Evolutionary conservation across 352 stramenopile genomes (phyloP), one percentile per base, ranked within the genome.

Genomic region (Elongisporangium undulatum): DNA sequence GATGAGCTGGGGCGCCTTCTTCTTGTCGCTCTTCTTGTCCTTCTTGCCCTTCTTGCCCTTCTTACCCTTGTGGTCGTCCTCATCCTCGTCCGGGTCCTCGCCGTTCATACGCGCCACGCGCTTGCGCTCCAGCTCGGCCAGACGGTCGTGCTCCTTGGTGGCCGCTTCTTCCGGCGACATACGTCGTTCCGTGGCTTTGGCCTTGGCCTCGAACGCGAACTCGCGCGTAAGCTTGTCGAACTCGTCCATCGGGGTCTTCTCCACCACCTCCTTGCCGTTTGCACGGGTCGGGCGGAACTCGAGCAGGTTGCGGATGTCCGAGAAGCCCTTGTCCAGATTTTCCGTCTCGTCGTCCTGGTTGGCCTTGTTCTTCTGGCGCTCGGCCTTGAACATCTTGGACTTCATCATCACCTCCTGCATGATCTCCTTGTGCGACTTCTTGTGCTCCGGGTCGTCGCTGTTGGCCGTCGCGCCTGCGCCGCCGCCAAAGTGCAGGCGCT

Each of bases 101-200:
- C 94, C 94, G 59, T 96, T 91, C 96, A 99, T 99, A 51, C 95
- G 81, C 4, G 90, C 91, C 20, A 98, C 62, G n/a, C 96, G 87
- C 65, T 95, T 89, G 51, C 90, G 92, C 73, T 99, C 96, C 17
- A 98, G 65, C 63, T 97, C 80, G 8, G 94, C 79, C 21, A 99
- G 72, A 49, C 84, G 75, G 49, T 98, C 92, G 19, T 90, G 78
- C 69, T 98, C 92, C 64, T 95, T 92, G 64, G 95, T 89, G 56
- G 94, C 96, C 24, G 91, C 83, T 64, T 99, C 96, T 69, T 99
- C 96, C 0, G 89, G 82, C 26, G 93, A 98, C 82, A 98, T 95
- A 0, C 90, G 96, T 20, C 96, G 85, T 71, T 99, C 95, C 17
- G 88, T 97, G 4, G 96, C 95, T 53, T 96, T 90, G 0, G 89